phyloP scores from a whole-genome alignment of 2,329 filamentous ascomycete species.

The Apiospora hydei region DNA sequence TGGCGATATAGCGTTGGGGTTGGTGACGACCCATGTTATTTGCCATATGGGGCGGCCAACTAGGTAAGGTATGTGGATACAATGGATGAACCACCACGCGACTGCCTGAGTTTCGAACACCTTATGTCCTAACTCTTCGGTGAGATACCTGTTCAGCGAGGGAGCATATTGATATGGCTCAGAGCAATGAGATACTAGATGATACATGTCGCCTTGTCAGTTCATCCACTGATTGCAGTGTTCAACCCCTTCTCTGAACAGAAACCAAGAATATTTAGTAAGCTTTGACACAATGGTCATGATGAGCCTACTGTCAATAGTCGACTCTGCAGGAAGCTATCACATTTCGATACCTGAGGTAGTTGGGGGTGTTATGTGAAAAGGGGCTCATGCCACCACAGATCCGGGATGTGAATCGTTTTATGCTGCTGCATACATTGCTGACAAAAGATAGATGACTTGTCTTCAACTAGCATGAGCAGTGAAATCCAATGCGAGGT shows the following conservation, averaged over 20 bases:
- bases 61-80: neutral
- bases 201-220: no score
- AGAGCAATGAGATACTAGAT: no score
- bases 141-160: no score
- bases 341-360: neutral
- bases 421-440: neutral
- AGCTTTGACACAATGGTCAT: no score
- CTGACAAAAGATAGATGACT: neutral
- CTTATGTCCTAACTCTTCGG: no score
- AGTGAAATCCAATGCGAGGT: neutral
- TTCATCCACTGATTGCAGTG: no score
- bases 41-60: neutral
- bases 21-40: neutral
- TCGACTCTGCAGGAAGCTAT: neutral
- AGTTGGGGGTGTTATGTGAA: neutral
- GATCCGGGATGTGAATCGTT: neutral
- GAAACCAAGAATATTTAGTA: no score
- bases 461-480: neutral
- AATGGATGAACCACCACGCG: neutral
- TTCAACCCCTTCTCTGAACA: no score
- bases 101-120: neutral
- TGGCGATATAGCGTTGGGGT: constrained; percentile 7
- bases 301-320: no score
- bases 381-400: neutral
- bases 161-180: no score